Evolutionary conservation across 2,329 filamentous ascomycete species (phyloP).

Genomic region (Penicillium janthinellum): DNA sequence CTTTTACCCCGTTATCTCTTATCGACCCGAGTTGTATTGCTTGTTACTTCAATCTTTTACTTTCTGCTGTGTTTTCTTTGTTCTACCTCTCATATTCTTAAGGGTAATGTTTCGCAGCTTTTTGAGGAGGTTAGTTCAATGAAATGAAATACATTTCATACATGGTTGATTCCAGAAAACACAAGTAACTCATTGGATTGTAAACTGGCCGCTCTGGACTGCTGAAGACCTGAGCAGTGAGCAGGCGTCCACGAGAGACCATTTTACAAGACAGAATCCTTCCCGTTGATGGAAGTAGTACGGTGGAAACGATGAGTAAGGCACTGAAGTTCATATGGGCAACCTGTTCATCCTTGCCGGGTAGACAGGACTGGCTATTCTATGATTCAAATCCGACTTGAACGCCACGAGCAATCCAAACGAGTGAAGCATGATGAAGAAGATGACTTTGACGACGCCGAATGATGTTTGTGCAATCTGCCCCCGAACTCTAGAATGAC

Average conservation of each 20-base stretch:
- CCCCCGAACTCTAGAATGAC: neutral
- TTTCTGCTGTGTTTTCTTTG: no score
- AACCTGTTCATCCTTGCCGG: neutral
- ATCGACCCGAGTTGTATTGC: no score
- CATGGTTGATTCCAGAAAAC: no score
- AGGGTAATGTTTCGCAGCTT: no score
- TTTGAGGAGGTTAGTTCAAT: no score
- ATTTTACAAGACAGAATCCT: neutral
- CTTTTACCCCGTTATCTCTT: neutral
- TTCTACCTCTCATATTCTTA: no score
- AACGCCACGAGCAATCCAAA: neutral
- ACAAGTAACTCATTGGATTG: no score
- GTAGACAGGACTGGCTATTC: neutral
- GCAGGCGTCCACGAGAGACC: neutral
- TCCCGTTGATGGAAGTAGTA: neutral
- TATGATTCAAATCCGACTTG: neutral
- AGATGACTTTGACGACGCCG: neutral
- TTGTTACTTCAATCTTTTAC: no score
- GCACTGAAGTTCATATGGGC: neutral
- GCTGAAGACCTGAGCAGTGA: no score
- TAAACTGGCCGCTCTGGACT: no score
- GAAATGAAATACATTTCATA: no score
- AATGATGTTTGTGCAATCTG: neutral
- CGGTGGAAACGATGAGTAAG: neutral
- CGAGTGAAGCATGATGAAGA: neutral